Evolutionary conservation across 192 early-diverging fungal species (phyloP), one percentile per base, ranked within the genome.

Genomic region (Backusella luteola): DNA sequence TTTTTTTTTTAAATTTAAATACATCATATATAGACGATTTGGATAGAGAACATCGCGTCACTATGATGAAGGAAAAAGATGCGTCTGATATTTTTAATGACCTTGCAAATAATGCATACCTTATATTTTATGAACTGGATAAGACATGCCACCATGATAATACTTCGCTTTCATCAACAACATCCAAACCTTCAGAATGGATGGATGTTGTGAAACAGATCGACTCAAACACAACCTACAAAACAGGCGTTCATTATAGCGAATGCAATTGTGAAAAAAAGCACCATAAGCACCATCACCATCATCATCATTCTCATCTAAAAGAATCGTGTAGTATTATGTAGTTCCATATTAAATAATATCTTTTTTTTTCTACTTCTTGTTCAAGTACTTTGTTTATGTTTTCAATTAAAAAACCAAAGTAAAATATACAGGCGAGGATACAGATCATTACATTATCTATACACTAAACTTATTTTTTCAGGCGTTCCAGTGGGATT

Each of bases 71-170:
- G 38, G 56, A 75, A 41, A 82, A 80, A 36, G 78, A 81, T 67
- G 76, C 70, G 11, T 78, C 75, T 49, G 73, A 29, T 66, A 83
- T 84, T 72, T 86, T 86, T 73, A 77, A 53, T 53, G 89, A 85
- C 76, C 85, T 85, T 15, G 77, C 76, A 26, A 69, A 75, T 19
- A 87, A 90, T 78, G 90, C 85, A 0, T 93, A 93, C 71, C 80
- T 93, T 44, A 78, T 91, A 34, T 91, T 91, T 68, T 93, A 93
- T 70, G 89, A 86, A 35, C 81, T 93, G 35, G 85, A 90, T 71
- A 83, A 81, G 59, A 76, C 80, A 1, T 82, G 80, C 35, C 63
- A 52, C 3, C 71, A 76, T 67, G 76, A 73, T 12, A 38, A 42
- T 23, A 59, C 1, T 23, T 23, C 23, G 7, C 12, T 23, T 23